Percentiles rank a stretch among this genome's conserved stretches.
These are phyloP conservation scores for Hammondia hammondi DNA, from an alignment of 169 alveolate species.

Conservation along the genomic window DNA sequence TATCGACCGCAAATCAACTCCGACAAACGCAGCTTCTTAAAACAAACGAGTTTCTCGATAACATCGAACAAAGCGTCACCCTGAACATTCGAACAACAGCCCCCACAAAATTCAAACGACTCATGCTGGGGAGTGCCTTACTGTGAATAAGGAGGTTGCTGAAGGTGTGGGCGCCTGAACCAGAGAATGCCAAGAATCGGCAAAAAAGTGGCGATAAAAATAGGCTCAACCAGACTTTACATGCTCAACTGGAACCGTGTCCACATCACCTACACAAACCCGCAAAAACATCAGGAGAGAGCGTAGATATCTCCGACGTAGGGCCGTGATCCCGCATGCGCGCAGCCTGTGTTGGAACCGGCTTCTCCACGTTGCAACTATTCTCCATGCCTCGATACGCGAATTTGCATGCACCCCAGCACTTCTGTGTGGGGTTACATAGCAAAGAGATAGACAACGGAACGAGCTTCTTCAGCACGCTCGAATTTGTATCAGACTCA, in stretches of 20 bases:
- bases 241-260: not conserved
- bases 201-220: not conserved
- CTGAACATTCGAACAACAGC: not conserved
- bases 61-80: too few relatives aligned
- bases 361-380: not conserved
- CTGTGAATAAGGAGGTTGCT: not conserved
- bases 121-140: not conserved
- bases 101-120: not conserved
- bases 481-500: not conserved
- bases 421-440: not conserved
- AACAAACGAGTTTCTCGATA: too few relatives aligned
- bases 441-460: not conserved
- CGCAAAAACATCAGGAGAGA: not conserved
- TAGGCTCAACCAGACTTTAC: not conserved
- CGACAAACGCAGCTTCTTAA: too few relatives aligned
- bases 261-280: not conserved
- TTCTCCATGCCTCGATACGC: not conserved
- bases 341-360: not conserved
- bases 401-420: conserved; percentile 7
- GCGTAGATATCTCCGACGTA: not conserved
- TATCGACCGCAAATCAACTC: too few relatives aligned
- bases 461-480: not conserved
- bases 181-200: not conserved
- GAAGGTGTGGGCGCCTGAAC: conserved; percentile 4
- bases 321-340: not conserved